Evolutionary conservation across 768 basidiomycete genomes (phyloP), one percentile per base, ranked within the genome.

Genomic region (Rhizopogon vinicolor): DNA sequence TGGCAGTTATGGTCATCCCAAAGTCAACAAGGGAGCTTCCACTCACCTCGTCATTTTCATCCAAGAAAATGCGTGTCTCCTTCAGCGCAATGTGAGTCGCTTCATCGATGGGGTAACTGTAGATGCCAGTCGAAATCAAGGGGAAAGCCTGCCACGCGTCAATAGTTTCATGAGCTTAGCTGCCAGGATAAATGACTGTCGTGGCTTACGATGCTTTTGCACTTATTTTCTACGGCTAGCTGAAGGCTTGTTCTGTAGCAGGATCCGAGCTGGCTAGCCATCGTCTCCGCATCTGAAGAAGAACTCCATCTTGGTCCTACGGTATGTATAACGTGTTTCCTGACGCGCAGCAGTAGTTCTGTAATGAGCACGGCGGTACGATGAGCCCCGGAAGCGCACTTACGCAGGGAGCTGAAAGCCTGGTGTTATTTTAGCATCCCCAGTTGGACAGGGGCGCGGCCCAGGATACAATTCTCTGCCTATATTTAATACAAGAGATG

Each of bases 321-420:
- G 3, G 91, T 78, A 62, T 93, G 91, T 41, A 93, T 89, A 56
- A 93, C 75, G 64, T 86, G 77, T 39, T 79, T 78, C 39, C 91
- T 89, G 59, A 48, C 13, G 35, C 5, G 19, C 14, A 10, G 35
- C 35, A 37, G 12, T 5, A 25, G 18, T 49, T 22, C 16, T 37
- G 37, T 14, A 49, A 37, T 37, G 14, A 49, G 5, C 14, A 25
- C 5, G 14, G 12, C 7, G 3, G 25, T 25, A 37, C 14, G 22
- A 35, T 1, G 14, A 37, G 14, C 19, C 19, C 8, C 14, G 14
- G 53, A 29, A 18, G 9, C 31, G n/a, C 42, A 79, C 86, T 60
- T 55, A 92, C 91, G 89, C 78, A 48, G 90, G 89, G 39, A 93
- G 78, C 51, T 82, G 69, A 62, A 92, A 88, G 6, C 87, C 91